Evolutionary conservation across 2,329 filamentous ascomycete genomes (phyloP).

Genomic region (Ascochyta rabiei): DNA sequence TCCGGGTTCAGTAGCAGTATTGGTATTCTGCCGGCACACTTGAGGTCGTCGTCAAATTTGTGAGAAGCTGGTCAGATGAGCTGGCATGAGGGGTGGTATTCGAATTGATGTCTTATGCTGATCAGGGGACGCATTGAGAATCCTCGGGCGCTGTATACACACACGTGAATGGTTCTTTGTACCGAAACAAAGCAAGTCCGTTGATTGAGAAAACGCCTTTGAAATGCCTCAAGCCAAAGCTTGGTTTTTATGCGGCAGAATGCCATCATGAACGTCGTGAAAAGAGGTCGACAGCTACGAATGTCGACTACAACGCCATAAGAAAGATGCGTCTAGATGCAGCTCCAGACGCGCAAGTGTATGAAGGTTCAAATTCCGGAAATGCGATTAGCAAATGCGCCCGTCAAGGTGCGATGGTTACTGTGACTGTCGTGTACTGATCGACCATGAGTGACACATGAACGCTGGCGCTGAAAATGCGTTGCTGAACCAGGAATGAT

Average conservation of each 20-base stretch:
- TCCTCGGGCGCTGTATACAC: conserved; percentile 5
- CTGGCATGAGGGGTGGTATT: conserved; percentile 1
- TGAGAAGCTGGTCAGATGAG: background rate
- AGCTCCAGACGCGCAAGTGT: conserved; percentile 3
- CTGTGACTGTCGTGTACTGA: background rate
- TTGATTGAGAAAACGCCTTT: conserved; percentile 6
- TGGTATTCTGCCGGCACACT: background rate
- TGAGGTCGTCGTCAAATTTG: background rate
- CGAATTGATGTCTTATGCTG: conserved; percentile 13
- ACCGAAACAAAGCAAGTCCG: background rate
- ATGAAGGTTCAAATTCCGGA: conserved; percentile 2
- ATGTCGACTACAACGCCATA: conserved; percentile 4
- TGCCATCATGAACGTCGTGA: conserved; percentile 8
- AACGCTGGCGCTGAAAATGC: conserved; percentile 18
- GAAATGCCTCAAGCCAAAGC: conserved; percentile 10
- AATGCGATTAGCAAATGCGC: background rate
- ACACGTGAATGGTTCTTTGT: conserved; percentile 5
- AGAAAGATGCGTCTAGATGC: conserved; percentile 8
- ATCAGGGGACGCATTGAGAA: conserved; percentile 2
- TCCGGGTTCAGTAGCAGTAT: background rate
- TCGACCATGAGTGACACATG: conserved; percentile 2
- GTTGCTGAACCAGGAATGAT: conserved; percentile 21
- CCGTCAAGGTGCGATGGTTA: background rate
- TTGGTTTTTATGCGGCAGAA: conserved; percentile 5
- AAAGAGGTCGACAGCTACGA: background rate